These are phyloP conservation scores for Cynanchum wilfordii DNA, from an alignment of 257 asterid species.

Conservation along the genomic window DNA sequence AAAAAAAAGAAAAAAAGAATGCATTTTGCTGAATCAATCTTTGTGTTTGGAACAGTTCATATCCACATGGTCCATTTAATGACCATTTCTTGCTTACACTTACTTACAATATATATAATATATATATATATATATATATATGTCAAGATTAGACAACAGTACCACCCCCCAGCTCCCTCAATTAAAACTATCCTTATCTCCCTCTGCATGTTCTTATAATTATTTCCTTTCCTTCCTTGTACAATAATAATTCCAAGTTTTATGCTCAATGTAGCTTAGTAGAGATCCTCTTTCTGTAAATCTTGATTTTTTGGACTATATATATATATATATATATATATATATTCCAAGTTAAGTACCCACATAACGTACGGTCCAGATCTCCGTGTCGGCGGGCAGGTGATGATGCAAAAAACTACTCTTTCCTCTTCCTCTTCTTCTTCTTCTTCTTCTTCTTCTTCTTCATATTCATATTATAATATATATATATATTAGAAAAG, in stretches of 20 bases:
- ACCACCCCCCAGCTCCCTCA: too few relatives aligned
- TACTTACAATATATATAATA: constrained; percentile 2
- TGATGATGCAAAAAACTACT: constrained; percentile 13
- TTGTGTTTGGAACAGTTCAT: constrained; percentile 2
- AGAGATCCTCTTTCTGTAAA: constrained; percentile 10
- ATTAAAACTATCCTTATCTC: neutral
- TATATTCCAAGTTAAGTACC: constrained; percentile 31
- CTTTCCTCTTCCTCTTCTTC: neutral
- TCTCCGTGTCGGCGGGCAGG: constrained; percentile 40
- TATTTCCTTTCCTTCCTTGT: neutral
- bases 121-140: too few relatives aligned
- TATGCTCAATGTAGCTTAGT: constrained; percentile 6
- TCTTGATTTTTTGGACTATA: constrained; percentile 20
- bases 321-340: neutral
- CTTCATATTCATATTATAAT: neutral
- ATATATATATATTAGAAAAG: neutral
- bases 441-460: neutral
- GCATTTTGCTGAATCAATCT: neutral
- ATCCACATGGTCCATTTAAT: constrained; percentile 15
- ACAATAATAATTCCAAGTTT: constrained; percentile 20
- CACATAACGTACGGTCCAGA: constrained; percentile 53
- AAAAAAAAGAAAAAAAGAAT: too few relatives aligned
- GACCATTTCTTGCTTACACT: neutral
- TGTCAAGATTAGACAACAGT: neutral
- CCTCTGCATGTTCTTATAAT: neutral